phyloP scores from a whole-genome alignment of 768 basidiomycete genomes.

The Daedaleopsis nitida region DNA sequence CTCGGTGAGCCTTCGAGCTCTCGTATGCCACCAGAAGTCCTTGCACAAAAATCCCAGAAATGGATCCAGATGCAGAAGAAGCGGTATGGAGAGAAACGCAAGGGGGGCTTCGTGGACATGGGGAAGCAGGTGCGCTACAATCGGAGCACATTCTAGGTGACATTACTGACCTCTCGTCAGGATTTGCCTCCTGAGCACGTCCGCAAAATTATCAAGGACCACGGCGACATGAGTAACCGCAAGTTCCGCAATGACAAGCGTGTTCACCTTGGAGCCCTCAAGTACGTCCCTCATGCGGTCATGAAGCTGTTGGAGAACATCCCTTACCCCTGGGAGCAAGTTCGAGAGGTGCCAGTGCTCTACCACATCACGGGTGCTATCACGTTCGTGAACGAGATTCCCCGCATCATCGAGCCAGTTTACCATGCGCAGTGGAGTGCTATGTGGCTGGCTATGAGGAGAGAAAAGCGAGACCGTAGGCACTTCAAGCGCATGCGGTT shows the following conservation, averaged over 20 bases:
- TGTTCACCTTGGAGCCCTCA: slow-evolving; percentile 96
- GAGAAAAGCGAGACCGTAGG: slow-evolving; percentile 96
- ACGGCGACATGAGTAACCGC: slow-evolving; percentile 99
- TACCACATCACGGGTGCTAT: slow-evolving; percentile 99
- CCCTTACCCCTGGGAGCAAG: slow-evolving; percentile 98
- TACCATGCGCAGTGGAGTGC: slow-evolving; percentile 99
- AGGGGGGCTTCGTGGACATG: slow-evolving; percentile 88
- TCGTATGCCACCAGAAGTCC: slow-evolving; percentile 62
- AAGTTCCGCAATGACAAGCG: slow-evolving; percentile 99
- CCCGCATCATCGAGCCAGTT: slow-evolving; percentile 93
- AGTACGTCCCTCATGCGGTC: slow-evolving; percentile 98
- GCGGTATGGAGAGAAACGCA: slow-evolving; percentile 89
- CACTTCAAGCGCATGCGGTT: slow-evolving; percentile 99
- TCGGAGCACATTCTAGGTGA: not conserved
- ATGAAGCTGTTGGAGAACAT: slow-evolving; percentile 99
- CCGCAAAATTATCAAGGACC: slow-evolving; percentile 99
- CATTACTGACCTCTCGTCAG: slow-evolving; percentile 40
- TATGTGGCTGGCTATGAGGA: slow-evolving; percentile 99
- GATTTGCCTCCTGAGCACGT: slow-evolving; percentile 97
- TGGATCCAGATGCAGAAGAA: slow-evolving; percentile 94
- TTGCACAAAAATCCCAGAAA: slow-evolving; percentile 93
- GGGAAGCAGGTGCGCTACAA: slow-evolving; percentile 78
- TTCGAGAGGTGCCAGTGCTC: slow-evolving; percentile 96
- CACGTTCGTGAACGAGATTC: slow-evolving; percentile 98
- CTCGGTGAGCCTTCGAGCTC: slow-evolving; percentile 39